phyloP scores from a whole-genome alignment of 306 rosid species.

The Vicia villosa region DNA sequence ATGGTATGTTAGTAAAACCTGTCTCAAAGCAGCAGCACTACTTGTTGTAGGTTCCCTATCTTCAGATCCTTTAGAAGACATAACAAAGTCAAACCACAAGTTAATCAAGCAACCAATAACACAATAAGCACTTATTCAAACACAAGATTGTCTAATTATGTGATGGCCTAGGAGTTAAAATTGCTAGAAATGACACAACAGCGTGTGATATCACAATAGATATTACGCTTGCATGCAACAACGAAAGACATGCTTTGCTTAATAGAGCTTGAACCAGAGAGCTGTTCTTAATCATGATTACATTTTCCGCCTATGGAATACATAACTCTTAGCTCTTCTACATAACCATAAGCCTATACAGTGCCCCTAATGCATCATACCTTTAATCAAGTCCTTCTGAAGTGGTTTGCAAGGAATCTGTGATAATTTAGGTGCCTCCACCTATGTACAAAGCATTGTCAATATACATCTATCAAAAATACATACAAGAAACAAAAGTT shows the following conservation, averaged over 20 bases:
- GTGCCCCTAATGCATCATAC: slow-evolving; percentile 46
- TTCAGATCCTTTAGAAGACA: slow-evolving; percentile 54
- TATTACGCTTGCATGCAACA: slow-evolving; percentile 38
- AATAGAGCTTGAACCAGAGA: slow-evolving; percentile 37
- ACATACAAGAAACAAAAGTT: slow-evolving; percentile 28
- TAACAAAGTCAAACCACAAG: slow-evolving; percentile 41
- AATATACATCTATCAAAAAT: slow-evolving; percentile 29
- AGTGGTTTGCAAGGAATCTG: slow-evolving; percentile 43
- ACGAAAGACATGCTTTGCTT: slow-evolving; percentile 38
- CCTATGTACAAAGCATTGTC: slow-evolving; percentile 45
- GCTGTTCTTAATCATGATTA: slow-evolving; percentile 36
- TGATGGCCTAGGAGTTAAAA: slow-evolving; percentile 42
- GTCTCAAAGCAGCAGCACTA: slow-evolving; percentile 40
- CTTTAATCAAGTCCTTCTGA: slow-evolving; percentile 51
- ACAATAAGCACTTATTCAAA: slow-evolving; percentile 26
- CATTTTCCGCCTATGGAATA: slow-evolving; percentile 50
- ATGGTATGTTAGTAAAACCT: slow-evolving; percentile 41
- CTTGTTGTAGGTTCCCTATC: slow-evolving; percentile 31
- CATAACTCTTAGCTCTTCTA: slow-evolving; percentile 50
- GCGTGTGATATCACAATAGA: slow-evolving; percentile 46
- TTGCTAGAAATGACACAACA: slow-evolving; percentile 45
- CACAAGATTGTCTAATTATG: slow-evolving; percentile 45
- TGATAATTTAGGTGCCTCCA: slow-evolving; percentile 45
- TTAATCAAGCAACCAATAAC: slow-evolving; percentile 4
- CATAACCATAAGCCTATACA: slow-evolving; percentile 43